These are phyloP conservation scores for Yarrowia phangngaensis DNA, from an alignment of 805 yeast species.

Conservation along the genomic window DNA sequence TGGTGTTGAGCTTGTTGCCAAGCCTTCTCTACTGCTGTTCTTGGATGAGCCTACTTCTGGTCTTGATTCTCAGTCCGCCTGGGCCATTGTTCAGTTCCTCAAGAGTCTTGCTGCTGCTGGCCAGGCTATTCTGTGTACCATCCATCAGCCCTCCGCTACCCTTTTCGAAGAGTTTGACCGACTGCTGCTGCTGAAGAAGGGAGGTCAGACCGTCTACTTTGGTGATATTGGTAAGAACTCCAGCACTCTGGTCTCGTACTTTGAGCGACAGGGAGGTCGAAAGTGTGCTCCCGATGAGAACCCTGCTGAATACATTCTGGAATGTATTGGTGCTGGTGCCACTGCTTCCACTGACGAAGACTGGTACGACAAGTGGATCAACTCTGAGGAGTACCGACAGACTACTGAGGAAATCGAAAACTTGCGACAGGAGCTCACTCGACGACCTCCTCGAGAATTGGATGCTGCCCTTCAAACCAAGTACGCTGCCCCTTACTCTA, in stretches of 20 bases:
- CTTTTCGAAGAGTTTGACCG: conserved; percentile 66
- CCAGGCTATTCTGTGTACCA: conserved; percentile 71
- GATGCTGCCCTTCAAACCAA: conserved; percentile 33
- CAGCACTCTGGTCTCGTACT: conserved; percentile 54
- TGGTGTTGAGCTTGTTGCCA: conserved; percentile 70
- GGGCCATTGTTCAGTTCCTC: conserved; percentile 67
- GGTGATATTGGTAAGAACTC: conserved; percentile 75
- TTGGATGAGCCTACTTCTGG: conserved; percentile 75
- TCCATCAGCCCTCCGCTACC: conserved; percentile 74
- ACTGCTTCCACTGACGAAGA: conserved; percentile 57
- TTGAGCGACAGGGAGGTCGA: conserved; percentile 69
- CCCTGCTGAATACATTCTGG: conserved; percentile 73
- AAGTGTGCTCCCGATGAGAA: conserved; percentile 58
- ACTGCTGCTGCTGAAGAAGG: conserved; percentile 60
- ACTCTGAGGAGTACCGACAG: conserved; percentile 44
- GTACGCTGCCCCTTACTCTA: conserved; percentile 49
- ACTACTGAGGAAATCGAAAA: conserved; percentile 40
- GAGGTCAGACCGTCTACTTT: conserved; percentile 77
- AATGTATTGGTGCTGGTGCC: conserved; percentile 78
- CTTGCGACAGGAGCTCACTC: conserved; percentile 37
- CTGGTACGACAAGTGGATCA: conserved; percentile 62
- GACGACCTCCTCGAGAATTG: conserved; percentile 34
- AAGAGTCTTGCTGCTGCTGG: conserved; percentile 66
- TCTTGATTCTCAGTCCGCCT: conserved; percentile 55
- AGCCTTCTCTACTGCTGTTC: conserved; percentile 58